Conservation (phyloP, 257 asterid species). For the Schizonepeta tenuifolia region DNA sequence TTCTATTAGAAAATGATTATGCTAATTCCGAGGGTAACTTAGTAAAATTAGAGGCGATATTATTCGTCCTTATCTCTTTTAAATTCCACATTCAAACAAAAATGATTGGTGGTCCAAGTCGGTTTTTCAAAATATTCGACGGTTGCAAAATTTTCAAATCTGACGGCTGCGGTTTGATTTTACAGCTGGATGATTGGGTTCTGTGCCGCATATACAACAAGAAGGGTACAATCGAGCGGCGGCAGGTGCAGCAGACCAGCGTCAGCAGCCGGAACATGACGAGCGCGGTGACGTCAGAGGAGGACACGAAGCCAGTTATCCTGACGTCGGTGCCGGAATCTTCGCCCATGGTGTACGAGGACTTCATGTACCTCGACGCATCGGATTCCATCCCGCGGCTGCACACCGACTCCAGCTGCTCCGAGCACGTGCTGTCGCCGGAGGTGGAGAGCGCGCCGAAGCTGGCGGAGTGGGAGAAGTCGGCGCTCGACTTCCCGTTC, state of each 20-base stretch:
- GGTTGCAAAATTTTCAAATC: slow-evolving; percentile 8
- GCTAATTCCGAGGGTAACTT: neutral
- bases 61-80: slow-evolving; percentile 34
- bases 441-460: slow-evolving; percentile 86
- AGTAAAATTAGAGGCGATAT: neutral
- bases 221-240: slow-evolving; percentile 66
- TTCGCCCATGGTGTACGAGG: slow-evolving; percentile 51
- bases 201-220: slow-evolving; percentile 94
- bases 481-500: slow-evolving; percentile 54
- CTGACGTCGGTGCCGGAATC: slow-evolving; percentile 49
- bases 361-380: slow-evolving; percentile 57
- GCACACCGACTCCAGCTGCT: slow-evolving; percentile 80
- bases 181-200: slow-evolving; percentile 93
- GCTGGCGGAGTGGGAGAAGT: slow-evolving; percentile 60
- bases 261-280: slow-evolving; percentile 30
- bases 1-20: too few relatives aligned
- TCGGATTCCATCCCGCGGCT: slow-evolving; percentile 77
- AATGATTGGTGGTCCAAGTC: slow-evolving; percentile 25
- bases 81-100: slow-evolving; percentile 13
- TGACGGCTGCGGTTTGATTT: slow-evolving; percentile 32
- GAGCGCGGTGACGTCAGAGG: slow-evolving; percentile 44
- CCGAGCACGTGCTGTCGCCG: slow-evolving; percentile 85
- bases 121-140: neutral
- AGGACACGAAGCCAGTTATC: slow-evolving; percentile 58
- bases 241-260: slow-evolving; percentile 28